These are phyloP conservation scores for Xerocomus brunneocitrinus DNA, from an alignment of 768 basidiomycete species.

Conservation along the genomic window DNA sequence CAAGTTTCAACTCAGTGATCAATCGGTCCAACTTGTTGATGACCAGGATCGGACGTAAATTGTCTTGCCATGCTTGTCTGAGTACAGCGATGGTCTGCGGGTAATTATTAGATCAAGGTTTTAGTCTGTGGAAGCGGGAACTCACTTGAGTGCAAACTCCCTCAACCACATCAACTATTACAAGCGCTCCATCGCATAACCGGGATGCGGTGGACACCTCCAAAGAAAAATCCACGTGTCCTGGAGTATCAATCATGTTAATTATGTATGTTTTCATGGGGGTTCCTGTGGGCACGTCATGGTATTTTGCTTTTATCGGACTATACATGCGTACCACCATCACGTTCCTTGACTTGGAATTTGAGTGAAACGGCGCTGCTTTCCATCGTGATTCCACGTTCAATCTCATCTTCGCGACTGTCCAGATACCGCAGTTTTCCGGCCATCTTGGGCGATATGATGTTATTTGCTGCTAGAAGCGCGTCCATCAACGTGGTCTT, in stretches of 20 bases:
- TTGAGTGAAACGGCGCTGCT: slow-evolving; percentile 89
- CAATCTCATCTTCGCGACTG: slow-evolving; percentile 93
- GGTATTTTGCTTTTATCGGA: slow-evolving; percentile 6
- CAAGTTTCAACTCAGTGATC: slow-evolving; percentile 87
- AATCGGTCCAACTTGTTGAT: slow-evolving; percentile 97
- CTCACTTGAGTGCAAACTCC: slow-evolving; percentile 96
- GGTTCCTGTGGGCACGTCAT: slow-evolving; percentile 46
- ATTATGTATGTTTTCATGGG: slow-evolving; percentile 70
- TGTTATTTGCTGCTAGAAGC: slow-evolving; percentile 94
- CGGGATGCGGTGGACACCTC: slow-evolving; percentile 95
- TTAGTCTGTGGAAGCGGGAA: neutral
- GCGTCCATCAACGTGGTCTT: slow-evolving; percentile 96
- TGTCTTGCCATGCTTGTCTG: slow-evolving; percentile 90
- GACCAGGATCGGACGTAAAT: slow-evolving; percentile 84
- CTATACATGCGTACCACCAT: slow-evolving; percentile 51
- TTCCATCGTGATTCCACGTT: slow-evolving; percentile 99
- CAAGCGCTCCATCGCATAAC: slow-evolving; percentile 91
- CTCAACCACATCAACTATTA: slow-evolving; percentile 94
- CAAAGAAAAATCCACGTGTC: slow-evolving; percentile 97
- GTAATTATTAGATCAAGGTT: neutral
- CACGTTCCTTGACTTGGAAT: slow-evolving; percentile 72
- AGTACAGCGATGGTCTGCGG: slow-evolving; percentile 89
- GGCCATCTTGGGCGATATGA: slow-evolving; percentile 91
- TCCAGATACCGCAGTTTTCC: slow-evolving; percentile 96
- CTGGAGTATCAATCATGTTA: slow-evolving; percentile 98